Evolutionary conservation across 139 green algal species (phyloP), one percentile per base, ranked within the genome.

Genomic region (Chlamydomonas schloesseri): DNA sequence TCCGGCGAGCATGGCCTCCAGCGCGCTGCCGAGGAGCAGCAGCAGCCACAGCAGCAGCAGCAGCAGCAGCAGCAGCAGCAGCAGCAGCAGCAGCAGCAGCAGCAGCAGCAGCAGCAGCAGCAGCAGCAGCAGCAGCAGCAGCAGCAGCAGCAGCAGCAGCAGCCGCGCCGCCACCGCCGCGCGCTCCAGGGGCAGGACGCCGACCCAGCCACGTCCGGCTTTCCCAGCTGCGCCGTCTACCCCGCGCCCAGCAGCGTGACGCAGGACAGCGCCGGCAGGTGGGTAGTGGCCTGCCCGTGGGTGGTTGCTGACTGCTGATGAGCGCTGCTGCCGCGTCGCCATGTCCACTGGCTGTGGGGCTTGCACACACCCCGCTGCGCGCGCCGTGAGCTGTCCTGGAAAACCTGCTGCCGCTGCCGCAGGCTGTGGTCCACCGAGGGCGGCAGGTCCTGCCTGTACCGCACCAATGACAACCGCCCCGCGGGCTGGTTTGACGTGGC

Each of bases 381-480:
- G n/a, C n/a, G n/a, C n/a, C n/a, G n/a, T n/a, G n/a, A n/a, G n/a
- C n/a, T n/a, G n/a, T n/a, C n/a, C n/a, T n/a, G n/a, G n/a, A n/a
- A n/a, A n/a, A n/a, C n/a, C n/a, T n/a, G n/a, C n/a, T n/a, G n/a
- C n/a, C n/a, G n/a, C n/a, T n/a, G n/a, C n/a, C 21, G 64, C 67
- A 85, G 79, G 79, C 69, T 55, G n/a, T 85, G 79, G 79, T 11
- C 24, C 67, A 58, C 23, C 31, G 79, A 85, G 50, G 79, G 47
- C 67, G 79, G 79, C n/a, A 23, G 0, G 9, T 62, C 33, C 31
- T 85, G 79, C 67, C 13, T 85, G 24, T 85, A 85, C 79, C 79
- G 79, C 68, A 50, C 68, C 31, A 11, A 2, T 67, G 36, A 31
- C 21, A 67, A 67, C 31, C 58, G 69, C 9, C 47, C 68, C 15